Evolutionary conservation across 2,329 filamentous ascomycete species (phyloP).

Genomic region (Cladosporium velox): DNA sequence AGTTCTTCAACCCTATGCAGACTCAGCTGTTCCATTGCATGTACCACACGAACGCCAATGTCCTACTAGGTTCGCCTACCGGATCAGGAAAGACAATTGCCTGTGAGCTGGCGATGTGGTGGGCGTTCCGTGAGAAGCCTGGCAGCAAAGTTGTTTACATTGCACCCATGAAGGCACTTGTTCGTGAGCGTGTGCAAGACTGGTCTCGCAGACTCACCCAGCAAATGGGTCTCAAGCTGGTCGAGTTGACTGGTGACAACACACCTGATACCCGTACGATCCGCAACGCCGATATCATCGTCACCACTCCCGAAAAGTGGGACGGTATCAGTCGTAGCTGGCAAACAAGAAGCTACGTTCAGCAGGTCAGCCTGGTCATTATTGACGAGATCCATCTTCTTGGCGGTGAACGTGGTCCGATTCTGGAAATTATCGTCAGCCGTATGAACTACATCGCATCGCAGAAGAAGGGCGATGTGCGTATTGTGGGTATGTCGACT

Average conservation of each 20-base stretch:
- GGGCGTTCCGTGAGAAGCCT: constrained; percentile 92
- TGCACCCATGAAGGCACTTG: constrained; percentile 97
- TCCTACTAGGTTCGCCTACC: constrained; percentile 91
- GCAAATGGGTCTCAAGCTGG: constrained; percentile 83
- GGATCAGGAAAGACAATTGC: constrained; percentile 98
- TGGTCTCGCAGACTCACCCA: constrained; percentile 81
- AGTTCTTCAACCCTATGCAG: constrained; percentile 99
- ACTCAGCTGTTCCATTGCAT: constrained; percentile 97
- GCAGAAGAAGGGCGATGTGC: constrained; percentile 84
- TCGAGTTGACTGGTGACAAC: constrained; percentile 96
- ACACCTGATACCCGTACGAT: constrained; percentile 96
- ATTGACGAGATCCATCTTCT: constrained; percentile 98
- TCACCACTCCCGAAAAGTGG: constrained; percentile 99
- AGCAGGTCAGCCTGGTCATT: constrained; percentile 92
- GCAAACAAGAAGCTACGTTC: constrained; percentile 95
- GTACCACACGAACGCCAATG: constrained; percentile 89
- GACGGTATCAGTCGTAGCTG: constrained; percentile 98
- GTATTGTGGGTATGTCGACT: constrained; percentile 97
- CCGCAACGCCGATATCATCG: constrained; percentile 92
- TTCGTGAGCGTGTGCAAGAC: constrained; percentile 93
- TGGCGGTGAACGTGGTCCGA: constrained; percentile 94
- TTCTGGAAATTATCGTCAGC: constrained; percentile 91
- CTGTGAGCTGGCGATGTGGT: constrained; percentile 98
- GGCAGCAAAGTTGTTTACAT: constrained; percentile 99
- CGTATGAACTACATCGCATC: constrained; percentile 99